Evolutionary conservation across 441 rosid genomes (phyloP), one percentile per base, ranked within the genome.

Genomic region (Kokia cookei): DNA sequence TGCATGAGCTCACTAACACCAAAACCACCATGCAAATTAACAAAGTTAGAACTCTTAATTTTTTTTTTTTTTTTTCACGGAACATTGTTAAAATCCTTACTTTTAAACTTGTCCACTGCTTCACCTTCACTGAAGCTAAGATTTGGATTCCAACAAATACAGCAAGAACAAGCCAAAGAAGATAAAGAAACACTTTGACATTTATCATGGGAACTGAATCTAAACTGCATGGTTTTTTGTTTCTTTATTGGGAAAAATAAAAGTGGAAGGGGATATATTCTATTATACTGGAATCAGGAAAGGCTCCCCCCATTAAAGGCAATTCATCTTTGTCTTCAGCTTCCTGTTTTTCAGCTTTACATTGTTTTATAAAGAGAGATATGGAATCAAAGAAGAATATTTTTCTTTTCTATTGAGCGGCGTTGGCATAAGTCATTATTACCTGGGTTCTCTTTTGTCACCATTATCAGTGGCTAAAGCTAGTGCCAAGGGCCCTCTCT

Each of bases 1-100:
- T 81, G 84, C 85, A 82, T 59, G 84, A 81, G 80, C 88, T 89
- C 93, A 88, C 90, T 88, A 87, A 73, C 45, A 78, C 76, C 76
- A 50, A 32, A 62, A 57, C 24, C 54, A 71, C 7, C 51, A 27
- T 35, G 27, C 7, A 26, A 63, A 35, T 29, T n/a, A 62, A 22
- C 43, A 27, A 19, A 66, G 55, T 37, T 65, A 42, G 45, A 6
- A 7, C 14, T 57, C 9, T 48, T 55, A 1, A 19, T 14, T 48
- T 4, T 5, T 48, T 50, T 14, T 51, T 14, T 51, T 50, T 40
- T 50, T 32, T 17, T 15, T 8, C 29, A 45, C 4, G 14, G 32
- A 32, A 26, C n/a, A n/a, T 14, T 14, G 12, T 27, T 19, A 61
- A 48, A 73, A 22, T 7, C 17, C 63, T 61, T 50, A 61, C 65